phyloP scores from a whole-genome alignment of 2,329 filamentous ascomycete genomes.

The Fusarium domesticum region DNA sequence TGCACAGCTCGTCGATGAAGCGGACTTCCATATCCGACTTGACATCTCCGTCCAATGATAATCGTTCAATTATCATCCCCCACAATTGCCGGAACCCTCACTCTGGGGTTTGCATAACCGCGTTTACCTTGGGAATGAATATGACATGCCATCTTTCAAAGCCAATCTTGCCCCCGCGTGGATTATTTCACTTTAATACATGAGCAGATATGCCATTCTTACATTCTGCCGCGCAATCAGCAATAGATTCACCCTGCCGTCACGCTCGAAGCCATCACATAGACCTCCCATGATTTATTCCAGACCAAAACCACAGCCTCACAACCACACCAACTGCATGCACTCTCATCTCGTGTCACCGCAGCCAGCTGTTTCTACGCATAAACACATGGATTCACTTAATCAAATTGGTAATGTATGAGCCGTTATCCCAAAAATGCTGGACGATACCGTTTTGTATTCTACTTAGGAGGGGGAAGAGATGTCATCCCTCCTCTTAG shows the following conservation, averaged over 20 bases:
- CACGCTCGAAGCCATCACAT: too few relatives aligned
- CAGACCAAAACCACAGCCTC: conserved; percentile 6
- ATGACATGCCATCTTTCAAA: background rate
- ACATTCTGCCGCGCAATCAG: conserved; percentile 16
- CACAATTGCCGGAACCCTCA: conserved; percentile 14
- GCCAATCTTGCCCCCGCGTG: background rate
- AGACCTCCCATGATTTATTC: too few relatives aligned
- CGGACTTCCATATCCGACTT: conserved; percentile 28
- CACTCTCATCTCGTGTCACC: conserved; percentile 9
- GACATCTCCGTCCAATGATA: conserved; percentile 18
- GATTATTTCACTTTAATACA: background rate
- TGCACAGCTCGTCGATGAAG: background rate
- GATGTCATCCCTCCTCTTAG: conserved; percentile 26
- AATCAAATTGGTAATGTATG: conserved; percentile 7
- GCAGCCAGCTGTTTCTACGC: conserved; percentile 5
- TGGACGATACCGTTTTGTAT: conserved; percentile 24
- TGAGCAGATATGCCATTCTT: conserved; percentile 5
- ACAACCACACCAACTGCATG: conserved; percentile 10
- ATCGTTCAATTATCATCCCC: conserved; percentile 9
- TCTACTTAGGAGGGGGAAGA: conserved; percentile 24
- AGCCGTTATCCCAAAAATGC: conserved; percentile 15
- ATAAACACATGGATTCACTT: conserved; percentile 4
- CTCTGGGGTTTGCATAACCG: conserved; percentile 16
- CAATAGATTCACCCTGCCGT: conserved; percentile 12
- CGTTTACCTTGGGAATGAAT: conserved; percentile 10